These are phyloP conservation scores for Oidiodendron maius DNA, from an alignment of 495 filamentous ascomycete species.

Conservation along the genomic window DNA sequence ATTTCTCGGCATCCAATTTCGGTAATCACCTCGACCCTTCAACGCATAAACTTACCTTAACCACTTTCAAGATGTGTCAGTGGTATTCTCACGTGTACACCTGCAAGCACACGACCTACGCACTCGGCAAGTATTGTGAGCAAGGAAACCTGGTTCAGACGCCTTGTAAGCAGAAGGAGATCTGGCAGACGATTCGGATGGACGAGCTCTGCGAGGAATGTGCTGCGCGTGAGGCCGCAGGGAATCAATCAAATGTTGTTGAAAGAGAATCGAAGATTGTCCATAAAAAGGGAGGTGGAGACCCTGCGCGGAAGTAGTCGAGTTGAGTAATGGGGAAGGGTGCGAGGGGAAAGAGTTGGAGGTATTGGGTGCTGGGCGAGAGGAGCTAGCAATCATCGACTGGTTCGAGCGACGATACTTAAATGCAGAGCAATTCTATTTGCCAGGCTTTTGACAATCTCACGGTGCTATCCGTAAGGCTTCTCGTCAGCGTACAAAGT, in stretches of 20 bases:
- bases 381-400: too few relatives aligned
- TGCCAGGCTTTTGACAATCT: too few relatives aligned
- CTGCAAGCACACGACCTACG: constrained; percentile 21
- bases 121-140: constrained; percentile 18
- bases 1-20: not conserved
- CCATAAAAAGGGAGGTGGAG: not conserved
- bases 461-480: too few relatives aligned
- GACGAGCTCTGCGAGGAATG: constrained; percentile 22
- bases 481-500: too few relatives aligned
- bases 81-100: constrained; percentile 19
- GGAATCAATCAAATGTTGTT: not conserved
- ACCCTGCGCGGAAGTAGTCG: too few relatives aligned
- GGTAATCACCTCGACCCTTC: not conserved
- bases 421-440: too few relatives aligned
- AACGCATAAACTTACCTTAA: not conserved
- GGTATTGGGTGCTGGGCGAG: too few relatives aligned
- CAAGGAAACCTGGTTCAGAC: constrained; percentile 17
- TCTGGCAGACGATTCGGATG: constrained; percentile 23
- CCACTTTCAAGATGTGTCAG: constrained; percentile 17
- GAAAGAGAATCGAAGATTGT: not conserved
- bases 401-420: too few relatives aligned
- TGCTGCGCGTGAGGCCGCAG: constrained; percentile 8
- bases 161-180: constrained; percentile 20
- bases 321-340: too few relatives aligned
- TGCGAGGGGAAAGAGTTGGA: too few relatives aligned